Evolutionary conservation across 495 filamentous ascomycete genomes (phyloP).

Genomic region (Patellaria atrata): DNA sequence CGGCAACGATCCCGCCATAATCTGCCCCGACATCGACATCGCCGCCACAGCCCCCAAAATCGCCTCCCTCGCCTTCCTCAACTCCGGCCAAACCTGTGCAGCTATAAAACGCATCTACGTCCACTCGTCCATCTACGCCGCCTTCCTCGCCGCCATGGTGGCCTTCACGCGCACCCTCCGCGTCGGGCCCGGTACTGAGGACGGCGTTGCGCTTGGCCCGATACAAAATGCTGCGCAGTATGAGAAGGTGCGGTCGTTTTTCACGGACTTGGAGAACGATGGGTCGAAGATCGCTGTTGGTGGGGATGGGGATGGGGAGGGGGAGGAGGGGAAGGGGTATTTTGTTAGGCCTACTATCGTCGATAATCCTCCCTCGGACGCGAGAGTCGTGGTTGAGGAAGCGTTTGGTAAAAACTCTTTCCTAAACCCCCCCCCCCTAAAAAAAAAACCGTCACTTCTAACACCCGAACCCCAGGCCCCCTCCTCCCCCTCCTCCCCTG

Average conservation of each 20-base stretch:
- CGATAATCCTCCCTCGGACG: conserved; percentile 32
- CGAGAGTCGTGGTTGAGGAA: conserved; percentile 33
- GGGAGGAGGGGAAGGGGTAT: conserved; percentile 28
- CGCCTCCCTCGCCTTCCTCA: conserved; percentile 38
- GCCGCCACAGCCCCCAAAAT: conserved; percentile 36
- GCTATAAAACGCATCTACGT: conserved; percentile 47
- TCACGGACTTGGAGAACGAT: conserved; percentile 25
- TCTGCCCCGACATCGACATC: conserved; percentile 48
- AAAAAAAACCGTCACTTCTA: too few relatives aligned
- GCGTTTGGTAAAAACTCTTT: too few relatives aligned
- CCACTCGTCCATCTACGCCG: conserved; percentile 45
- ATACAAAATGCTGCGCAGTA: conserved; percentile 41
- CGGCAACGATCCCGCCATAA: conserved; percentile 49
- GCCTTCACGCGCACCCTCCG: conserved; percentile 34
- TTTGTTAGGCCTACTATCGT: conserved; percentile 38
- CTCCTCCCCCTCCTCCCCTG: conserved; percentile 43
- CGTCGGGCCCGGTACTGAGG: conserved; percentile 30
- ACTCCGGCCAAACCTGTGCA: conserved; percentile 43
- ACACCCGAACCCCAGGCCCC: too few relatives aligned
- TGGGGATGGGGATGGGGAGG: conserved; percentile 26
- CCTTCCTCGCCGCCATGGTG: conserved; percentile 37
- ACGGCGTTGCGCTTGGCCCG: conserved; percentile 37
- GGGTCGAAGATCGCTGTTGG: conserved; percentile 27
- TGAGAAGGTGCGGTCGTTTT: conserved; percentile 25
- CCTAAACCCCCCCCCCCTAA: conserved; percentile 7